Percentiles rank a stretch among this genome's conserved stretches.
Evolutionary conservation across 495 filamentous ascomycete genomes (phyloP).

Genomic region (Lophiotrema nucula): DNA sequence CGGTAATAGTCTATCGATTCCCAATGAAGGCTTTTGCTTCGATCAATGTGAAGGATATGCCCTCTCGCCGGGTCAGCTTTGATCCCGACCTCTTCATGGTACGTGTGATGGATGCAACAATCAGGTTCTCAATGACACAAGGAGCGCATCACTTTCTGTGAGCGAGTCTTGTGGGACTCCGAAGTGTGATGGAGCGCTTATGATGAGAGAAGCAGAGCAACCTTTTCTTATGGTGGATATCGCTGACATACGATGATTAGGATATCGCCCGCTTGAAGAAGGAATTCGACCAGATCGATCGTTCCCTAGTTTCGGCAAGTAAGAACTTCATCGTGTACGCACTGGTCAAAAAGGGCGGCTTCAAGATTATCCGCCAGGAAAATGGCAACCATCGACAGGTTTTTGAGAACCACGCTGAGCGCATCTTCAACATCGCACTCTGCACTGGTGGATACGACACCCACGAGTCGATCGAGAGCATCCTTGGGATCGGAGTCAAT

Average conservation of each 20-base stretch:
- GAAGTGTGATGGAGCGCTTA: too few relatives aligned
- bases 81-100: slow-evolving; percentile 71
- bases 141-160: too few relatives aligned
- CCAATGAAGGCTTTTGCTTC: slow-evolving; percentile 93
- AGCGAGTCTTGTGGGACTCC: too few relatives aligned
- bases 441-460: slow-evolving; percentile 51
- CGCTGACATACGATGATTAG: too few relatives aligned
- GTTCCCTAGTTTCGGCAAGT: slow-evolving; percentile 86
- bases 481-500: slow-evolving; percentile 89
- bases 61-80: slow-evolving; percentile 45
- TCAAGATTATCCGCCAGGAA: slow-evolving; percentile 90
- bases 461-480: slow-evolving; percentile 54
- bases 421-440: slow-evolving; percentile 89
- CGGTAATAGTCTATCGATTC: slow-evolving; percentile 85
- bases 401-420: slow-evolving; percentile 81
- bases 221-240: too few relatives aligned
- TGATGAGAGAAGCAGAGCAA: too few relatives aligned
- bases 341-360: slow-evolving; percentile 83
- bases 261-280: slow-evolving; percentile 93
- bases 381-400: slow-evolving; percentile 85
- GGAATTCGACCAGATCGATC: slow-evolving; percentile 94
- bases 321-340: slow-evolving; percentile 90
- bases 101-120: too few relatives aligned
- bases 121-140: too few relatives aligned
- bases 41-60: slow-evolving; percentile 54